phyloP scores from a whole-genome alignment of 306 rosid genomes.

The Fagus crenata region DNA sequence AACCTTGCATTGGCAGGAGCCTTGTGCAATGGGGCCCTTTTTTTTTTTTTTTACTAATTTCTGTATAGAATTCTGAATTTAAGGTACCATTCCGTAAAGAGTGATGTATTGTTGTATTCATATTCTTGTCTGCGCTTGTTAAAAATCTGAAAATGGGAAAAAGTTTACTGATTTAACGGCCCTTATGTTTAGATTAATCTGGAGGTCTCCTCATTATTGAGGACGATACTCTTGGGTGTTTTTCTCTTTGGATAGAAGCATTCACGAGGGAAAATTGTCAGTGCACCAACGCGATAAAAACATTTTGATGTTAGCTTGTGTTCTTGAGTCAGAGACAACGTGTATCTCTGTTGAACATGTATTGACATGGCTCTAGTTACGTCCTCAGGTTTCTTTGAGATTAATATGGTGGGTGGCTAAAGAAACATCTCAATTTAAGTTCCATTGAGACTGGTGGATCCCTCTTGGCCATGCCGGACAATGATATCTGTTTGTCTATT shows the following conservation, averaged over 20 bases:
- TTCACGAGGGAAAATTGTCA: background rate
- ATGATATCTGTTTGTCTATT: background rate
- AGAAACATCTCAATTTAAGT: background rate
- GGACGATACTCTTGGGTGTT: background rate
- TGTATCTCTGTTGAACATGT: background rate
- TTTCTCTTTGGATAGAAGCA: background rate
- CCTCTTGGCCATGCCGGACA: background rate
- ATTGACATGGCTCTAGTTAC: background rate
- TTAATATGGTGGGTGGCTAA: background rate
- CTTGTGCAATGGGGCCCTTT: background rate
- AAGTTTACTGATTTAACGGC: background rate
- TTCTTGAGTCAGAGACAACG: background rate
- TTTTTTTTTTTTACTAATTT: background rate
- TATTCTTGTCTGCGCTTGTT: background rate
- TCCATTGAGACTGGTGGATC: background rate
- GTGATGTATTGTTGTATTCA: background rate
- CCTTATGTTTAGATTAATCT: background rate
- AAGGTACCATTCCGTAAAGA: background rate
- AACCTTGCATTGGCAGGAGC: no score
- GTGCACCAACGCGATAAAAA: background rate
- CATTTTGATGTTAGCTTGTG: background rate
- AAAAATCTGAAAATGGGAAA: background rate
- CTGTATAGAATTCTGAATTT: background rate
- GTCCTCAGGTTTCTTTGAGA: background rate
- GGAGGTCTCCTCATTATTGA: background rate